Base-by-base conservation (phyloP, 305 asterid genomes). In the Fraxinus floribunda region DNA sequence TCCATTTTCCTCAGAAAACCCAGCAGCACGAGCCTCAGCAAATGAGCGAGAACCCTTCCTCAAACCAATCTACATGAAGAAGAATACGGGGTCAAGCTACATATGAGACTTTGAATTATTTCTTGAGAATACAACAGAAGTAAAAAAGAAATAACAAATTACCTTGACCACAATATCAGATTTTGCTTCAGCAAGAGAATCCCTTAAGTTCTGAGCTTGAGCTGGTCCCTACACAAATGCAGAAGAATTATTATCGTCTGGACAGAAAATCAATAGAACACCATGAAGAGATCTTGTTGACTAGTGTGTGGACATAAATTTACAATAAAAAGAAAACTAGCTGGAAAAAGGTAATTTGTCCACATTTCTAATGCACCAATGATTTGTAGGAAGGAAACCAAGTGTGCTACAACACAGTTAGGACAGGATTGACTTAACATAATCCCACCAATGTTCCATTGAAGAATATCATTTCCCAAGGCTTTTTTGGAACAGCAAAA, bases 161-260 rank as follows among this genome's bases (percentile, higher is more conserved):
- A 92, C 98, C 98, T 96, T 96, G 77, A 96, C 97, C 76, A 93
- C 95, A 82, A 94, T 89, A 86, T 92, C 93, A n/a, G 98, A 96
- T 35, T 91, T 92, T 7, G 84, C 89, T 78, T 94, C 99, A 7
- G 89, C 89, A 29, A 94, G 91, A 57, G 99, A 96, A 87, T 96
- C 99, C 84, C 92, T 93, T 66, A 96, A 79, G 81, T 96, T 94
- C 86, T 96, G 99, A 79, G 98, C 99, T 86, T 96, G 98, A 44
- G 98, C 98, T 72, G 99, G 98, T 70, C 98, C 99, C 99, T 95
- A 78, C 73, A 78, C 24, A 76, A 66, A 79, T 20, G 38, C 2
- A 77, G 36, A 72, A 13, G 52, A 35, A 84, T 30, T 41, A 36
- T 32, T n/a, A 18, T 72, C 41, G 30, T 79, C 71, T 80, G 39